These are phyloP conservation scores for Tetradesmus obliquus DNA, from an alignment of 139 green algal species.

Conservation along the genomic window DNA sequence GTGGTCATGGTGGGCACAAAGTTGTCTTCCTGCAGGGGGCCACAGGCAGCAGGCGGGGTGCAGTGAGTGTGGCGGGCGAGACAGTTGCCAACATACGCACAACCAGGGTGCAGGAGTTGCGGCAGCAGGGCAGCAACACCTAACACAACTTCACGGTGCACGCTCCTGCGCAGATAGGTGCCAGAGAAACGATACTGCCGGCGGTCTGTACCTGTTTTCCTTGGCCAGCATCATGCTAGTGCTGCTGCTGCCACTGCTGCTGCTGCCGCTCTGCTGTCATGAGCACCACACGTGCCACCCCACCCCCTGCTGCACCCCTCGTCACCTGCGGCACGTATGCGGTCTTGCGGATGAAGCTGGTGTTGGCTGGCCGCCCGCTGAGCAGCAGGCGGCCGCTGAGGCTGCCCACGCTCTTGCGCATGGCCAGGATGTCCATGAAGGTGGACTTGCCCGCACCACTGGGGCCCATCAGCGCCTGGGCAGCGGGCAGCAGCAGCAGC, in stretches of 20 bases:
- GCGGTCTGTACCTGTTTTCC: too few species aligned
- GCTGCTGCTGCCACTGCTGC: not conserved
- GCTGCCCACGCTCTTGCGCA: conserved; percentile 52
- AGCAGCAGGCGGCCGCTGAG: conserved; percentile 40
- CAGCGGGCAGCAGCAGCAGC: not conserved
- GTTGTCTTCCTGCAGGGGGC: conserved; percentile 46
- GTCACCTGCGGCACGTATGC: conserved; percentile 48
- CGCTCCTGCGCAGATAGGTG: too few species aligned
- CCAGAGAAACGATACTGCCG: too few species aligned
- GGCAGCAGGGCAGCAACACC: too few species aligned
- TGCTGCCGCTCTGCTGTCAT: too few species aligned
- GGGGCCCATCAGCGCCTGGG: conserved; percentile 48
- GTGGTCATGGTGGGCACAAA: conserved; percentile 55
- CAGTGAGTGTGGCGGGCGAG: not conserved
- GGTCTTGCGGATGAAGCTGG: conserved; percentile 30
- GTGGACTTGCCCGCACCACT: conserved; percentile 55
- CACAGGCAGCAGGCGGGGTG: not conserved
- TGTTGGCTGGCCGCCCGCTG: conserved; percentile 17
- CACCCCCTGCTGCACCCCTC: not conserved
- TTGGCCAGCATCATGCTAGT: not conserved
- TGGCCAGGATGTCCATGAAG: conserved; percentile 62
- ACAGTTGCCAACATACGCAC: not conserved
- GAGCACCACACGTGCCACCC: too few species aligned
- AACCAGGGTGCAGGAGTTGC: not conserved
- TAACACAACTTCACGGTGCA: too few species aligned